phyloP scores from a whole-genome alignment of 1,284 basidiomycete species.

The Calocybe gambosa region DNA sequence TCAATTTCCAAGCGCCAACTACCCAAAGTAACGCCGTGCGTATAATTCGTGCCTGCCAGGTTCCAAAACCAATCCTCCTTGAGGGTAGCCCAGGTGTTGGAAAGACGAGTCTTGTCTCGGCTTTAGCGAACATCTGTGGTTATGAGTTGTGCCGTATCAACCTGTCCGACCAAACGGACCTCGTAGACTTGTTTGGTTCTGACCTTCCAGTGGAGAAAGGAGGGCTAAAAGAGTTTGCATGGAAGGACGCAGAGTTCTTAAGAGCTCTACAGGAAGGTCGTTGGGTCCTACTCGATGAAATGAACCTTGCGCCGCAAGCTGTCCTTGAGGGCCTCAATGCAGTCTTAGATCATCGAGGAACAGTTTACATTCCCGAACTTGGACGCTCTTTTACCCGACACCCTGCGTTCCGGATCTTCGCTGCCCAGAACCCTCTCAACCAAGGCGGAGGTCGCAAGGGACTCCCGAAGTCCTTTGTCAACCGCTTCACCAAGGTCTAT shows the following conservation, averaged over 20 bases:
- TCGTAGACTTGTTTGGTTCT: slow-evolving; percentile 94
- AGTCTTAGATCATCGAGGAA: slow-evolving; percentile 92
- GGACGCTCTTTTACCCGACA: slow-evolving; percentile 87
- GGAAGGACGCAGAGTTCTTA: slow-evolving; percentile 97
- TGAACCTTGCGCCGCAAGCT: slow-evolving; percentile 96
- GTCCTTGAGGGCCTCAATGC: slow-evolving; percentile 98
- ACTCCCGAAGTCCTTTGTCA: slow-evolving; percentile 94
- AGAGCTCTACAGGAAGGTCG: slow-evolving; percentile 88
- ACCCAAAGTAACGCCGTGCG: slow-evolving; percentile 87
- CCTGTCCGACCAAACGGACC: slow-evolving; percentile 96
- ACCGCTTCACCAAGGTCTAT: slow-evolving; percentile 97
- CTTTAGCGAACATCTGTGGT: slow-evolving; percentile 79
- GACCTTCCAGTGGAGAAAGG: slow-evolving; percentile 95
- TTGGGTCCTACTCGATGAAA: slow-evolving; percentile 98
- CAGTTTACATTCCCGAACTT: slow-evolving; percentile 93
- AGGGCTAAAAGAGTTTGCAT: slow-evolving; percentile 87
- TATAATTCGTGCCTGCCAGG: slow-evolving; percentile 85
- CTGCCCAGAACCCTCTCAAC: slow-evolving; percentile 94
- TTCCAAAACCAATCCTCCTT: slow-evolving; percentile 88
- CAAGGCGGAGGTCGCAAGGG: slow-evolving; percentile 99
- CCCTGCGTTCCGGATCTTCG: slow-evolving; percentile 92
- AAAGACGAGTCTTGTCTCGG: slow-evolving; percentile 92
- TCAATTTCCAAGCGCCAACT: slow-evolving; percentile 88
- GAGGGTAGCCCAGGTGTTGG: slow-evolving; percentile 99
- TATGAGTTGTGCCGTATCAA: slow-evolving; percentile 93